Evolutionary conservation across 345 rosid species (phyloP), one percentile per base, ranked within the genome.

Genomic region (Eutrema heterophyllum): DNA sequence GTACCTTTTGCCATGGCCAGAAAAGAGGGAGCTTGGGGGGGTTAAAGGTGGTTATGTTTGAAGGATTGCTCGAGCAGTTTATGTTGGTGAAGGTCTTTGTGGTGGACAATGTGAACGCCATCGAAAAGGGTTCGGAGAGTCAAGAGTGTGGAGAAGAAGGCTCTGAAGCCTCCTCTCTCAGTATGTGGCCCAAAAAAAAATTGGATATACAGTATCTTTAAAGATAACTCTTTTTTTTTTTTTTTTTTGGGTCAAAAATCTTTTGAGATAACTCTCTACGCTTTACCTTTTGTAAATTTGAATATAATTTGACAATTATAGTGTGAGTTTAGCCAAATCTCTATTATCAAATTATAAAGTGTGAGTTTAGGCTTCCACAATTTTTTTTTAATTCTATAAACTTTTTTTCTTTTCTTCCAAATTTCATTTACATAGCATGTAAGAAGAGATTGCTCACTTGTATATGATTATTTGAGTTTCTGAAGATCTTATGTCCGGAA

Each of bases 1-100:
- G 13, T 76, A 85, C 96, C 84, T 87, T 91, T 76, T 94, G 80
- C 97, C 95, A 87, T 66, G 96, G 91, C 98, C 98, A 94, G 70
- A 91, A 80, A 5, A 83, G 80, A 68, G 93, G 98, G 45, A 85
- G 79, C 79, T 88, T 91, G 55, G 80, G 80, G 56, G 91, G 67
- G 73, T 79, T 89, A 69, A 87, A 83, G 70, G 77, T 66, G 77
- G 73, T 50, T 64, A 56, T 74, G 29, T 74, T 79, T n/a, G 78
- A 86, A 67, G 85, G 53, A 51, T 53, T 67, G 70, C 72, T 73
- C 36, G 80, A 68, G 71, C 84, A 82, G 73, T 76, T 64, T 57
- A 84, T 79, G 59, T 64, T 67, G 11, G 59, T 69, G 66, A 69
- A 62, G n/a, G 70, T 69, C 65, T 62, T 76, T 44, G 52, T 64